These are phyloP conservation scores for Lagenaria siceraria DNA, from an alignment of 306 rosid species.

Conservation along the genomic window DNA sequence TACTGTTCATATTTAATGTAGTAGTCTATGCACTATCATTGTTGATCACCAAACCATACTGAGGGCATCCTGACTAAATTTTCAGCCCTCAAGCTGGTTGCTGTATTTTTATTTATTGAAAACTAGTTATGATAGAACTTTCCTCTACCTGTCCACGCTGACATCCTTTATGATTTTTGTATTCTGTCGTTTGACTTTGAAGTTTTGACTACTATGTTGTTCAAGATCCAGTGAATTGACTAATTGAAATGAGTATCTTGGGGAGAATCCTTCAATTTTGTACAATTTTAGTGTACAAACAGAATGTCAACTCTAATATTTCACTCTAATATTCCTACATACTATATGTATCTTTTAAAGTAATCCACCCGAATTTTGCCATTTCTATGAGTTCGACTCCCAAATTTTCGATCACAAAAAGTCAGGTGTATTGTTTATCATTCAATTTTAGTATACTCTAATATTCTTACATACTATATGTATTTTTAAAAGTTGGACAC, in stretches of 20 bases:
- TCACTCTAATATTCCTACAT: no score
- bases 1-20: slow-evolving; percentile 22
- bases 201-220: neutral
- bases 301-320: no score
- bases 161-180: neutral
- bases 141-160: neutral
- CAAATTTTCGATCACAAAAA: no score
- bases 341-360: no score
- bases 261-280: no score
- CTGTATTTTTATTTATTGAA: neutral
- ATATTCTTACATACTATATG: no score
- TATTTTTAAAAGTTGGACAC: no score
- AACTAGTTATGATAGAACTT: neutral
- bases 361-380: no score
- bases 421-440: no score
- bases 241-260: neutral
- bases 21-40: neutral
- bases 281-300: no score
- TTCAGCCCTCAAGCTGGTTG: neutral
- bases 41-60: neutral
- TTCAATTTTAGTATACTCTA: no score
- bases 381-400: no score
- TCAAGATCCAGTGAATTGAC: neutral
- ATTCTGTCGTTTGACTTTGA: neutral
- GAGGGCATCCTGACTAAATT: neutral